Conservation (phyloP, 306 rosid species). For the Castanopsis chinensis region DNA sequence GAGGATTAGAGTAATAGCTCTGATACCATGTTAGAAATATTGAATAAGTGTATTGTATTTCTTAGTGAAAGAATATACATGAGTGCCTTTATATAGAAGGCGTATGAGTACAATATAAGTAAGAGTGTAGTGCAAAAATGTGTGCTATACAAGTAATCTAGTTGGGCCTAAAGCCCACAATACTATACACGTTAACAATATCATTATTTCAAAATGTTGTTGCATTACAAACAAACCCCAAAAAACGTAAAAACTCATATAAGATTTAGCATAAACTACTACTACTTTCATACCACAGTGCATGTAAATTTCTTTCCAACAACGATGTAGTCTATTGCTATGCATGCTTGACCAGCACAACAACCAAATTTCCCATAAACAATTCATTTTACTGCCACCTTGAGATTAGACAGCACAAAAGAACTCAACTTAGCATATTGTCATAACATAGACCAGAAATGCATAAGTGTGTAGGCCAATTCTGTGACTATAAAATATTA, state of each 20-base stretch:
- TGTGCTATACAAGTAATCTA: no score
- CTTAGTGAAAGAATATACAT: no score
- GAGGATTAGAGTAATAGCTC: no score
- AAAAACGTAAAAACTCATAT: background rate
- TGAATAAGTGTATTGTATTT: no score
- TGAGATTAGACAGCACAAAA: constrained; percentile 21
- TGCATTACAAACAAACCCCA: background rate
- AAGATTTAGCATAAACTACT: background rate
- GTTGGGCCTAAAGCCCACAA: no score
- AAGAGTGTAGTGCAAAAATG: no score
- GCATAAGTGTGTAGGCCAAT: no score
- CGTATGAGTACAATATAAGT: no score
- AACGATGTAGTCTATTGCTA: constrained; percentile 61
- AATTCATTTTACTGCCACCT: constrained; percentile 58
- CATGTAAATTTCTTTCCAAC: constrained; percentile 49
- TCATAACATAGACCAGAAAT: background rate
- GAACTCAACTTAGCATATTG: background rate
- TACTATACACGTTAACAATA: no score
- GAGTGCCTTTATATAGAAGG: no score
- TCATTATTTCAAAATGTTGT: background rate
- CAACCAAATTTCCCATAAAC: constrained; percentile 60
- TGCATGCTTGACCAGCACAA: constrained; percentile 86
- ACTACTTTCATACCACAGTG: constrained; percentile 42
- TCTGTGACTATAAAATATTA: no score
- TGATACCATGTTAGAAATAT: no score